Base-by-base conservation (phyloP, 192 early-diverging fungal genomes). In the Rhizophagus prolifer region DNA sequence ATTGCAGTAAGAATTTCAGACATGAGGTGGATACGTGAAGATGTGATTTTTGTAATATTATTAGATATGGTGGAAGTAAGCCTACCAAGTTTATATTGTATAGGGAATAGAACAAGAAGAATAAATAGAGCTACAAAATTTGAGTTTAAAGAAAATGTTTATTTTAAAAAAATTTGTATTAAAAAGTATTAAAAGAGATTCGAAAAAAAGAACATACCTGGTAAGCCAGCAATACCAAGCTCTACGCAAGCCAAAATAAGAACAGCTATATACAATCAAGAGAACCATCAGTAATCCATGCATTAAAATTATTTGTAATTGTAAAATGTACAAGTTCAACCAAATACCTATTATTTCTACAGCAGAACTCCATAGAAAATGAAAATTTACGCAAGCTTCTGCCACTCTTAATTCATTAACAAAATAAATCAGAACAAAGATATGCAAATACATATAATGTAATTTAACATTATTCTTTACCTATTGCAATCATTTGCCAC, bases 1-100 rank as follows among this genome's bases (percentile, higher is more conserved):
- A 93, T 90, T 23, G 90, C 91, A 5, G 90, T 92, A 61, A 93
- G 78, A 46, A 91, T 83, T 79, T 93, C 92, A 0, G 90, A 90
- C 86, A 92, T 93, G 60, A 93, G 79, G 75, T 91, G 91, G 31
- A 93, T 90, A 41, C 92, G 83, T 31, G 85, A 76, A 10, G 86
- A 87, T 3, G 90, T 92, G n/a, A 86, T 81, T 10, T 77, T 85
- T 44, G 92, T 91, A 6, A 82, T 82, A 70, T 79, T 79, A 73
- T 84, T 83, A 1, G 86, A 81, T 23, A 87, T 75, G 21, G 74
- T 78, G 2, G 91, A 87, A 0, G 88, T 82, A 46, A 78, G 79
- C 1, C 72, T 75, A 21, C 89, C 92, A 23, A 93, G 80, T 31
- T 79, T 77, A 62, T 85, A 89, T 81, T 93, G 91, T 6, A 91